Evolutionary conservation across 148 eudicot species (phyloP).

Genomic region (Silene conica): DNA sequence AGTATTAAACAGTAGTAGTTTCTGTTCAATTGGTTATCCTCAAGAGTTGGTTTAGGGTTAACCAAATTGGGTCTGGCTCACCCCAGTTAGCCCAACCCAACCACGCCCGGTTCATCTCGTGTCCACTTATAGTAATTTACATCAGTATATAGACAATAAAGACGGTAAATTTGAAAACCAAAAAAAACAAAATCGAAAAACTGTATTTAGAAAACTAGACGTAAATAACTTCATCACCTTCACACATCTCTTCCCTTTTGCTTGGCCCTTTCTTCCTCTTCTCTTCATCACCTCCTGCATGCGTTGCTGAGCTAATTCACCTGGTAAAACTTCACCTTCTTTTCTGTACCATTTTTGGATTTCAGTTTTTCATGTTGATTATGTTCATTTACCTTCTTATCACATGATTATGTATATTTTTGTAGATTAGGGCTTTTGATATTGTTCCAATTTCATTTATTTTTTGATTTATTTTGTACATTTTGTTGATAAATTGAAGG

Average conservation of each 20-base stretch:
- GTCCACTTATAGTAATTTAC: no score
- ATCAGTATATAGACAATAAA: no score
- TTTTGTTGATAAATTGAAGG: background rate
- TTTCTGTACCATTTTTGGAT: background rate
- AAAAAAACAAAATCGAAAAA: no score
- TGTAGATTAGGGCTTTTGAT: slow-evolving; percentile 1
- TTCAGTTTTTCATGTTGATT: background rate
- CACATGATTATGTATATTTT: background rate
- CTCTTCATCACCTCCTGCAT: background rate
- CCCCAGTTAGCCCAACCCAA: no score
- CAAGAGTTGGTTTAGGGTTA: no score
- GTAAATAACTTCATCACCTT: background rate
- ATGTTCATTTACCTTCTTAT: background rate
- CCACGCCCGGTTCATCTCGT: no score
- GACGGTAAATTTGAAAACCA: no score
- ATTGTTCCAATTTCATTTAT: background rate
- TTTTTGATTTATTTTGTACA: background rate
- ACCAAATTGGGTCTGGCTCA: no score
- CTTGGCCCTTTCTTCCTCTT: background rate
- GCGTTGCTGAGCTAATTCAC: slow-evolving; percentile 1
- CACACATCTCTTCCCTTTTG: background rate
- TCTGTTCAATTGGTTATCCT: no score
- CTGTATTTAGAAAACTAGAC: no score
- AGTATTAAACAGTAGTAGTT: no score
- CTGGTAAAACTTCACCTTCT: background rate